Base-by-base conservation (phyloP, 2,329 filamentous ascomycete species). In the Pseudopyricularia javanii region DNA sequence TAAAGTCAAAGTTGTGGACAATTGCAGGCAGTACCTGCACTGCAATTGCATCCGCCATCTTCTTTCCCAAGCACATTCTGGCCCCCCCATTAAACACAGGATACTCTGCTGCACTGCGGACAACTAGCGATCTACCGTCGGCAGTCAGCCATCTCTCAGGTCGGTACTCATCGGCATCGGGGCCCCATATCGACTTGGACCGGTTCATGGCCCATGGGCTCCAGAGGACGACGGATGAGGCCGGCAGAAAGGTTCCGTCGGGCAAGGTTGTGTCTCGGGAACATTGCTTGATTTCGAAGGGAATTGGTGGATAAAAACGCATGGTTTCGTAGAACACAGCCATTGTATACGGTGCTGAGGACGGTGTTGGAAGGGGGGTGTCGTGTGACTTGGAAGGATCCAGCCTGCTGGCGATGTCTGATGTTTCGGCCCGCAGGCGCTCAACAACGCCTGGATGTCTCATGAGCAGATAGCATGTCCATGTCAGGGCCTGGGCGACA, bases 51-150 rank as follows among this genome's bases (percentile, higher is more conserved):
- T 84, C 80, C 3, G 82, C 81, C 80, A 84, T 83, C 59, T 74
- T 78, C 68, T 79, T 81, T 3, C 81, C 81, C 34, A 85, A 64
- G 56, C 81, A 85, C 3, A 71, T 71, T 35, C 81, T 69, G n/a
- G 77, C 68, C 0, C 81, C 81, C 17, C 80, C 81, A 58, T 84
- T 82, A 62, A 85, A 85, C 3, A 84, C 80, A 1, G 78, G 80
- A 57, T 76, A 85, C 62, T 83, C 80, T 15, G 71, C 73, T 2
- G 75, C 68, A 51, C 70, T 70, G 54, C 72, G 75, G 32, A 6
- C 15, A 12, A 6, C 34, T 28, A 17, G 12, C 28, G 22, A 34
- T n/a, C 15, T 8, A 14, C 11, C 20, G 15, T 34, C 37, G 20
- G 47, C 43, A 4, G 54, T 53, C 2, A 85, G 63, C 75, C 79